Percentiles rank a stretch among this genome's conserved stretches.
These are phyloP conservation scores for Cicer cuneatum DNA, from an alignment of 306 rosid species.

Conservation along the genomic window DNA sequence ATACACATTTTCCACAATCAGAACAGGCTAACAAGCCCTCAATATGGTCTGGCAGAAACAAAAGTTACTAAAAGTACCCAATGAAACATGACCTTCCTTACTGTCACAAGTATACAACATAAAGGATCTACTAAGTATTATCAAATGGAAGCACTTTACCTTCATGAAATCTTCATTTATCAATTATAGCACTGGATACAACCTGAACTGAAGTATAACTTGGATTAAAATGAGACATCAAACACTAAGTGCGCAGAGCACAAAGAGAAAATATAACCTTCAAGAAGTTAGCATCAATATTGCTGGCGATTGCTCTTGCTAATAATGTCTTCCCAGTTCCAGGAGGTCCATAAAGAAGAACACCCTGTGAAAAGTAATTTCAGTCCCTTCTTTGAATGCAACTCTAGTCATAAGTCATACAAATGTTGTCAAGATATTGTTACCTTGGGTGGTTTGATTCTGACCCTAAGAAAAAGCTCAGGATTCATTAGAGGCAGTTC, in stretches of 20 bases:
- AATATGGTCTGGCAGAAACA: conserved; percentile 1
- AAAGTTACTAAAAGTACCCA: neutral
- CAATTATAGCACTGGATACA: conserved; percentile 80
- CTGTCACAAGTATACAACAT: neutral
- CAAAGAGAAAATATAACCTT: conserved; percentile 48
- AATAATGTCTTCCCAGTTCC: conserved; percentile 87
- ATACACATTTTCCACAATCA: conserved; percentile 7
- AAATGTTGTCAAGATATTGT: conserved; percentile 6
- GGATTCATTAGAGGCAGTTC: conserved; percentile 89
- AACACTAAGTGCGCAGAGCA: neutral
- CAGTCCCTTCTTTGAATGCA: neutral
- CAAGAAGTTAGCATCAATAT: conserved; percentile 82
- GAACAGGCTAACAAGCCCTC: neutral
- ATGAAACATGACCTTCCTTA: neutral
- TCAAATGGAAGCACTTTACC: conserved; percentile 29
- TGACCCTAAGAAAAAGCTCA: conserved; percentile 81
- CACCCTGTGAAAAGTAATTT: conserved; percentile 56
- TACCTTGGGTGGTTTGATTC: conserved; percentile 89
- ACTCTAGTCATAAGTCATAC: neutral
- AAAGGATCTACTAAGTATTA: neutral
- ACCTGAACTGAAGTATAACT: conserved; percentile 52
- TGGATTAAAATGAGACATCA: conserved; percentile 18
- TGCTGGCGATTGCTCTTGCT: conserved; percentile 91
- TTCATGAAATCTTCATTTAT: conserved; percentile 51
- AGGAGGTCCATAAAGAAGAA: conserved; percentile 95